phyloP scores from a whole-genome alignment of 768 basidiomycete species.

The Antrodiella citrinella region DNA sequence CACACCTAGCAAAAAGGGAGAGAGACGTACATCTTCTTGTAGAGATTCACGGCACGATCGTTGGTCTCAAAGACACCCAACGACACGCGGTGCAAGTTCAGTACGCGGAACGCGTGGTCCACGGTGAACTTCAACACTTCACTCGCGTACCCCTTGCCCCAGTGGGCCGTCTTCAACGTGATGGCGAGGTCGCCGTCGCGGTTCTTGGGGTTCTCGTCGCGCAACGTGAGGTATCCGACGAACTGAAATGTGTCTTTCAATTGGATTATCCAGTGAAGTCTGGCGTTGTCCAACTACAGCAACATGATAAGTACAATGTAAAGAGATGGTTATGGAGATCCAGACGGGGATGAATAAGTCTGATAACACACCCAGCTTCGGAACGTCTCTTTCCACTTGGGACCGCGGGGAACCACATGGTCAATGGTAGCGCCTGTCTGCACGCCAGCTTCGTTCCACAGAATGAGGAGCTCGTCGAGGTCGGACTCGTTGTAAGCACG shows the following conservation, averaged over 20 bases:
- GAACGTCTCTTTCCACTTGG: not conserved
- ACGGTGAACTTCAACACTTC: slow-evolving; percentile 33
- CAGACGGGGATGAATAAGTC: not conserved
- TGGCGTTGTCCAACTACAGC: not conserved
- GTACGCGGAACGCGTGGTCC: slow-evolving; percentile 31
- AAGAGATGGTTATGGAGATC: not conserved
- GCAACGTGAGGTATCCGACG: slow-evolving; percentile 25
- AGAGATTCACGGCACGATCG: slow-evolving; percentile 29
- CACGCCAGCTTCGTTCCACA: slow-evolving; percentile 26
- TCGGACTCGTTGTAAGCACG: slow-evolving; percentile 27
- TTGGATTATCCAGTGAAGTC: slow-evolving; percentile 22
- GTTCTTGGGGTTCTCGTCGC: slow-evolving; percentile 19
- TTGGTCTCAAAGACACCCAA: slow-evolving; percentile 33
- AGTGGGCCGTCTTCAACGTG: slow-evolving; percentile 23
- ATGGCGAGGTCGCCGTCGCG: slow-evolving; percentile 27
- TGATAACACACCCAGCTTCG: slow-evolving; percentile 3
- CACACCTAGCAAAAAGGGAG: not conserved
- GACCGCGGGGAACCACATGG: slow-evolving; percentile 8
- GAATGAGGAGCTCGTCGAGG: slow-evolving; percentile 19
- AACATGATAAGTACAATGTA: not conserved
- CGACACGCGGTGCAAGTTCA: slow-evolving; percentile 34
- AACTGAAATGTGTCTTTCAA: slow-evolving; percentile 22
- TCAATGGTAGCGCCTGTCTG: slow-evolving; percentile 13
- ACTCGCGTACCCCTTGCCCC: slow-evolving; percentile 34
- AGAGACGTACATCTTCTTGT: slow-evolving; percentile 34